phyloP scores from a whole-genome alignment of 2,329 filamentous ascomycete species.

The Colletotrichum sojae region DNA sequence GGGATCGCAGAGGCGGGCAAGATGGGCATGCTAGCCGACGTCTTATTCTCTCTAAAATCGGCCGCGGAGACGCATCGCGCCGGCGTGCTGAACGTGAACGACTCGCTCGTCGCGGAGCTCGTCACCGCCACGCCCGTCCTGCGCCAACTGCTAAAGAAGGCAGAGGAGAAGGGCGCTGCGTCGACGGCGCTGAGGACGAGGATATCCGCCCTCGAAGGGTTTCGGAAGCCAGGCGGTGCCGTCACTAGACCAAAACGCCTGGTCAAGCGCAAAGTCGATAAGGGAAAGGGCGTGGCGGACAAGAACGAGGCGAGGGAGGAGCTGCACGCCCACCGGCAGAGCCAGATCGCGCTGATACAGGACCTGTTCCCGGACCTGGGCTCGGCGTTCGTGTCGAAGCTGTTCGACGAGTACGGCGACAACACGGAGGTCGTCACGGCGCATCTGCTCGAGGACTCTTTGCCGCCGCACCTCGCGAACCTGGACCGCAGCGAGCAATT shows the following conservation, averaged over 20 bases:
- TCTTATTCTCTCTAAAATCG: slow-evolving; percentile 84
- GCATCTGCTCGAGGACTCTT: slow-evolving; percentile 82
- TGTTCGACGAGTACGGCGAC: slow-evolving; percentile 85
- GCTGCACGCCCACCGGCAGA: slow-evolving; percentile 85
- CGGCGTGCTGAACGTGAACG: slow-evolving; percentile 69
- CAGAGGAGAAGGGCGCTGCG: slow-evolving; percentile 63
- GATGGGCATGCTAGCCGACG: slow-evolving; percentile 82
- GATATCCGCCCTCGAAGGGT: slow-evolving; percentile 71
- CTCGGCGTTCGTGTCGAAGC: slow-evolving; percentile 82
- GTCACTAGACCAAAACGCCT: slow-evolving; percentile 66
- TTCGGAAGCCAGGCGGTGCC: slow-evolving; percentile 68
- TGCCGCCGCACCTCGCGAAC: slow-evolving; percentile 77
- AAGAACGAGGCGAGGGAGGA: slow-evolving; percentile 57
- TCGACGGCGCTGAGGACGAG: slow-evolving; percentile 72
- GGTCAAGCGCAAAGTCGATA: slow-evolving; percentile 70
- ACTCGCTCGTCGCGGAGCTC: slow-evolving; percentile 84
- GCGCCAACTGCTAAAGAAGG: slow-evolving; percentile 69
- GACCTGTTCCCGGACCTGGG: slow-evolving; percentile 93
- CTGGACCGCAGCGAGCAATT: slow-evolving; percentile 76
- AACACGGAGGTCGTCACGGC: slow-evolving; percentile 85
- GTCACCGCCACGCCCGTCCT: slow-evolving; percentile 86
- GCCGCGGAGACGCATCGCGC: slow-evolving; percentile 75
- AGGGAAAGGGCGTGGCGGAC: slow-evolving; percentile 70
- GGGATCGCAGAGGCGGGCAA: slow-evolving; percentile 80
- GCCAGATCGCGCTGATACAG: slow-evolving; percentile 89